These are phyloP conservation scores for Ganoderma sp. DNA, from an alignment of 1,284 basidiomycete species.

Conservation along the genomic window DNA sequence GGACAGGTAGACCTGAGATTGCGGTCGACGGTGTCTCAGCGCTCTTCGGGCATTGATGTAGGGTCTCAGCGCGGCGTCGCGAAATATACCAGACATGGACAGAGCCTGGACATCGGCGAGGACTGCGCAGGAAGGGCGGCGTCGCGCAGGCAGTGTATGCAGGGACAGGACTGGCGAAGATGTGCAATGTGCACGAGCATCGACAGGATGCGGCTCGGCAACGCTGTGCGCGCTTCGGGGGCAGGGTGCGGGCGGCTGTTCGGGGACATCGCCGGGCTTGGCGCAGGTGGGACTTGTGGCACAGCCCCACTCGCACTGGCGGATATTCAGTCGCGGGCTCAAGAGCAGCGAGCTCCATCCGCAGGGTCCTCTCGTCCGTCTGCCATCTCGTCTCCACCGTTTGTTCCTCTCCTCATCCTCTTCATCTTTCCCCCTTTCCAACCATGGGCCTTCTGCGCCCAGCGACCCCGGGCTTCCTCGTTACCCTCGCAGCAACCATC, in stretches of 20 bases:
- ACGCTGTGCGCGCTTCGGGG: neutral
- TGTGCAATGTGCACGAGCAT: neutral
- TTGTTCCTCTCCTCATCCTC: constrained; percentile 12
- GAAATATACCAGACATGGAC: neutral
- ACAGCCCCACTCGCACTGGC: neutral
- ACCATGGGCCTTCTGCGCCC: constrained; percentile 69
- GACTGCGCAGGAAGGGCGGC: neutral
- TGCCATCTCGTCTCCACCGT: constrained; percentile 10
- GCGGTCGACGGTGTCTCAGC: neutral
- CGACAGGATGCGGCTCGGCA: neutral
- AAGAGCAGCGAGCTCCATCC: neutral
- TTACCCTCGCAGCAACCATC: constrained; percentile 75
- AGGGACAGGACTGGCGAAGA: neutral
- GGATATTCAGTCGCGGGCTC: neutral
- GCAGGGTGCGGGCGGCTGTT: neutral
- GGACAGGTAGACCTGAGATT: neutral
- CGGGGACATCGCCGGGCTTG: neutral
- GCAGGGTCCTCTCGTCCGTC: constrained; percentile 1
- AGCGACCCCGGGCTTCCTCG: constrained; percentile 84
- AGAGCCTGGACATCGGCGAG: neutral
- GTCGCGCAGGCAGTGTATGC: constrained; percentile 1
- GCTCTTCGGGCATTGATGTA: neutral
- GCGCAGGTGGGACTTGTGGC: neutral
- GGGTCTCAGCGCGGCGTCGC: neutral
- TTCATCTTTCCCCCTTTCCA: constrained; percentile 6